phyloP scores from a whole-genome alignment of 495 filamentous ascomycete genomes.

The Cryomyces minteri region DNA sequence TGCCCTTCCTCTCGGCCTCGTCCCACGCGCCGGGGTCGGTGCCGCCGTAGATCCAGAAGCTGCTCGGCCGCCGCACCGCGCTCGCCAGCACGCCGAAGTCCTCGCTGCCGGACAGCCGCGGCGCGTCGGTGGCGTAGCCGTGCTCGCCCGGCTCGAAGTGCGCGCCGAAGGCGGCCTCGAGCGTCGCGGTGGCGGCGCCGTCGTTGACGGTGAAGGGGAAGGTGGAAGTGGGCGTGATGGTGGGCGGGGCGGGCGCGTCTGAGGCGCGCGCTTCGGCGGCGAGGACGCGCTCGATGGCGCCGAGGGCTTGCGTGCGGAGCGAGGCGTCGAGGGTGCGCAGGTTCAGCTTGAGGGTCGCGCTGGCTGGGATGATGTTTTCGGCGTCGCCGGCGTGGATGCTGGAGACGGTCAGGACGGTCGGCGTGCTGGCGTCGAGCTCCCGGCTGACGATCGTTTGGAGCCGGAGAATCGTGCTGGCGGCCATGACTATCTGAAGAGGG shows the following conservation, averaged over 20 bases:
- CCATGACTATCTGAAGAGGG: conserved; percentile 19
- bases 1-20: conserved; percentile 26
- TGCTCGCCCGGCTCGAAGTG: conserved; percentile 23
- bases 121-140: conserved; percentile 7
- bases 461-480: conserved; percentile 29
- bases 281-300: conserved; percentile 31
- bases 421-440: conserved; percentile 30
- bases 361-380: conserved; percentile 34
- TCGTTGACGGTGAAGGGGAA: conserved; percentile 38
- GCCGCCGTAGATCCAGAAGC: conserved; percentile 40
- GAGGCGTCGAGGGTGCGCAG: conserved; percentile 24
- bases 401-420: conserved; percentile 34
- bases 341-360: conserved; percentile 29
- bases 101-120: conserved; percentile 25
- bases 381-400: conserved; percentile 32
- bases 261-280: conserved; percentile 32
- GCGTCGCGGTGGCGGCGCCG: conserved; percentile 17
- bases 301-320: conserved; percentile 24
- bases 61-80: conserved; percentile 29
- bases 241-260: conserved; percentile 22
- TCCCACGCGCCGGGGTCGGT: conserved; percentile 28
- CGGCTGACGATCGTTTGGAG: conserved; percentile 37
- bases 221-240: conserved; percentile 17
- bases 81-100: conserved; percentile 39
- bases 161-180: conserved; percentile 23